phyloP scores from a whole-genome alignment of 768 basidiomycete genomes.

The Sporobolomyces roseus region DNA sequence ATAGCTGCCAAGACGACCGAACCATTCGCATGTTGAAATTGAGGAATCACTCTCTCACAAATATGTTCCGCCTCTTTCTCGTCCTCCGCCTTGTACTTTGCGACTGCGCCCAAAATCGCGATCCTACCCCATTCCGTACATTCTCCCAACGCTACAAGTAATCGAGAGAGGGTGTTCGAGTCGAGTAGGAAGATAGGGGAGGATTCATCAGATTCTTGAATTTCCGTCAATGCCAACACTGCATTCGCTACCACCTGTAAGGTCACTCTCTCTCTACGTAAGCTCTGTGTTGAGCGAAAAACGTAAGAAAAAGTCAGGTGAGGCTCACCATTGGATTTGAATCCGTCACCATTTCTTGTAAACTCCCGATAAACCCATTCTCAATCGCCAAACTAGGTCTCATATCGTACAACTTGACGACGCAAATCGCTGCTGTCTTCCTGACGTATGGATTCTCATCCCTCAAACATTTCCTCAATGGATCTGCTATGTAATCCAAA shows the following conservation, averaged over 20 bases:
- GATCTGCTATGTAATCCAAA: slow-evolving; percentile 96
- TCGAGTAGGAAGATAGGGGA: slow-evolving; percentile 73
- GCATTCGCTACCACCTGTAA: slow-evolving; percentile 92
- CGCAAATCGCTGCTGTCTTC: slow-evolving; percentile 94
- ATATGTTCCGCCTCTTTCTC: slow-evolving; percentile 97
- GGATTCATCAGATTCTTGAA: slow-evolving; percentile 62
- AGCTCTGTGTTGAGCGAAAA: background rate
- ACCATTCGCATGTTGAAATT: slow-evolving; percentile 96
- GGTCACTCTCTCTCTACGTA: background rate
- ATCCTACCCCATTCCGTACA: slow-evolving; percentile 99
- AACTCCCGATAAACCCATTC: slow-evolving; percentile 81
- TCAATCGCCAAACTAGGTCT: slow-evolving; percentile 93
- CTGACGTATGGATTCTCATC: slow-evolving; percentile 98
- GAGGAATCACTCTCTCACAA: slow-evolving; percentile 95
- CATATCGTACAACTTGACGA: slow-evolving; percentile 95
- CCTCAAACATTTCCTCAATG: slow-evolving; percentile 79
- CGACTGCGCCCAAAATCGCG: slow-evolving; percentile 78
- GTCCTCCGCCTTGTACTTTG: slow-evolving; percentile 75
- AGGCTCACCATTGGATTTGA: slow-evolving; percentile 86
- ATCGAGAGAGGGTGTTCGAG: slow-evolving; percentile 73
- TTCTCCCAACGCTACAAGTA: slow-evolving; percentile 91
- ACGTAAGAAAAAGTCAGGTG: background rate
- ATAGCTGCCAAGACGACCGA: slow-evolving; percentile 95
- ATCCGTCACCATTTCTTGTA: slow-evolving; percentile 90
- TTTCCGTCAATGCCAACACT: slow-evolving; percentile 85